Evolutionary conservation across 352 stramenopile genomes (phyloP).

Genomic region (Phytophthora multivora): DNA sequence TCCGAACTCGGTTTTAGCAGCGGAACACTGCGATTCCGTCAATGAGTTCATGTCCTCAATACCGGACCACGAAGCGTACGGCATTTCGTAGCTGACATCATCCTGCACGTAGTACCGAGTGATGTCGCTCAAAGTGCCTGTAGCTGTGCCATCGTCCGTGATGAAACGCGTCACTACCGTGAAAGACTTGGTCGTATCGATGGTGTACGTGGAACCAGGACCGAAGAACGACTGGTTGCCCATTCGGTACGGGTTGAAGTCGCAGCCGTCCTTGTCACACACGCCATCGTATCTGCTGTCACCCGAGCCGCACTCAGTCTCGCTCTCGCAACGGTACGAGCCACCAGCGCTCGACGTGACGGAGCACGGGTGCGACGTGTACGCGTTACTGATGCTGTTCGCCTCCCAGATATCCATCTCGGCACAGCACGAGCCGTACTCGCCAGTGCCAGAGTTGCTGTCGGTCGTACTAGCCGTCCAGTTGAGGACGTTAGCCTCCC

Average conservation of each 20-base stretch:
- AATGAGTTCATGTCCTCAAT: conserved; percentile 28
- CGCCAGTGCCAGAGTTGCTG: conserved; percentile 42
- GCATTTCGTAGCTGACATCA: conserved; percentile 17
- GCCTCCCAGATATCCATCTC: conserved; percentile 70
- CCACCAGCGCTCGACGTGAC: conserved; percentile 10
- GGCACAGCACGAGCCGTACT: conserved; percentile 60
- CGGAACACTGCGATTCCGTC: conserved; percentile 24
- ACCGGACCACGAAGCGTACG: conserved; percentile 13
- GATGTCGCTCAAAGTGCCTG: conserved; percentile 22
- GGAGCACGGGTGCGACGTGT: conserved; percentile 55
- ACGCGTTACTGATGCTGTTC: conserved; percentile 51
- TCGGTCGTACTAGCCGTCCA: conserved; percentile 41
- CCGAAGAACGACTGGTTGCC: conserved; percentile 37
- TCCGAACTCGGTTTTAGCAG: conserved; percentile 27
- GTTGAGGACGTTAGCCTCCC: conserved; percentile 64
- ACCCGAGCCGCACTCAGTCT: conserved; percentile 15
- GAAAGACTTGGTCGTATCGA: conserved; percentile 29
- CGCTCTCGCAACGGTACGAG: conserved; percentile 33
- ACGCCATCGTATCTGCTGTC: conserved; percentile 17
- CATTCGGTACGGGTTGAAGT: conserved; percentile 39
- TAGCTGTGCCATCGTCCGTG: conserved; percentile 26
- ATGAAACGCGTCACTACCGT: conserved; percentile 36
- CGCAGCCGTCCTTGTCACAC: conserved; percentile 35
- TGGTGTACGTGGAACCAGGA: conserved; percentile 14
- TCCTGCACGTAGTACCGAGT: conserved; percentile 27